Conservation (phyloP, 495 filamentous ascomycete species). For the Aspergillus hancockii region DNA sequence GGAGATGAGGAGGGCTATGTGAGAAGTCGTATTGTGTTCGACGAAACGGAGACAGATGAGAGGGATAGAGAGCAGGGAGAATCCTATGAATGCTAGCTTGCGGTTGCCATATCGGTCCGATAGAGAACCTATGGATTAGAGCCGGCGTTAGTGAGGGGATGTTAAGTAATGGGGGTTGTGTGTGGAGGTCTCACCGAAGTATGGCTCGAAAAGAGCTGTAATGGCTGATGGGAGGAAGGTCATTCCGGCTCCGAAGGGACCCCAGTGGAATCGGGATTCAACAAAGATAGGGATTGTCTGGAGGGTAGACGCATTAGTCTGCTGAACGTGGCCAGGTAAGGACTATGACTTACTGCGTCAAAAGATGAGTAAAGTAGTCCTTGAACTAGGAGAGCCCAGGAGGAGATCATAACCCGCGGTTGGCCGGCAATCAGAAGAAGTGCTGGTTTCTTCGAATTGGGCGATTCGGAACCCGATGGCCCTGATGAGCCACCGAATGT, state of each 20-base stretch:
- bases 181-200: conserved; percentile 38
- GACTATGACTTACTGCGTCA: conserved; percentile 27
- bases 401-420: conserved; percentile 35
- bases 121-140: conserved; percentile 44
- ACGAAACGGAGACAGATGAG: conserved; percentile 67
- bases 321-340: not conserved
- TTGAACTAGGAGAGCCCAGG: conserved; percentile 32
- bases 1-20: conserved; percentile 60
- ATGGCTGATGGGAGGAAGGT: conserved; percentile 70
- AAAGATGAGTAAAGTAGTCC: conserved; percentile 36
- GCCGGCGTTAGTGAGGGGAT: not conserved
- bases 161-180: not conserved
- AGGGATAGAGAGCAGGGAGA: conserved; percentile 57
- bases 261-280: conserved; percentile 63
- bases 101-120: conserved; percentile 63
- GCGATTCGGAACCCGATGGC: not conserved
- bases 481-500: not conserved
- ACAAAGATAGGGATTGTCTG: conserved; percentile 66
- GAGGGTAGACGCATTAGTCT: not conserved
- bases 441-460: conserved; percentile 14
- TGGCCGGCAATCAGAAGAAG: conserved; percentile 28
- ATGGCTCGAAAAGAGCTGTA: conserved; percentile 63
- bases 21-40: conserved; percentile 48
- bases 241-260: conserved; percentile 67
- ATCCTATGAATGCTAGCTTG: conserved; percentile 60